Conservation (phyloP, 1,284 basidiomycete genomes). For the Cystobasidium sp. region DNA sequence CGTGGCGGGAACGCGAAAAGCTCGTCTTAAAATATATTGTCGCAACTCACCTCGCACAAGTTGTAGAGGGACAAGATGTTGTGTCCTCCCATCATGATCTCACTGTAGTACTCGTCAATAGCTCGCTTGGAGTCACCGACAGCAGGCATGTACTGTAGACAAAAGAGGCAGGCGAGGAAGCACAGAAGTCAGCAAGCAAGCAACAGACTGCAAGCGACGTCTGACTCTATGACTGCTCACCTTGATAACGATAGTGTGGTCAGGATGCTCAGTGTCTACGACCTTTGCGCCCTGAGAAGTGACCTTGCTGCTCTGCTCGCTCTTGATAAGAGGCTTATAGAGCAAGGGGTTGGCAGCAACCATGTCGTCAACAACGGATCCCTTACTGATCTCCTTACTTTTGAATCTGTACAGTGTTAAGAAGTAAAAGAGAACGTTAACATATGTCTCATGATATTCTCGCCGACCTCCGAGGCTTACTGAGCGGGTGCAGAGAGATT, state of each 20-base stretch:
- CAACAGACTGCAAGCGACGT: too few relatives aligned
- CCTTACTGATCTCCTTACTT: constrained; percentile 58
- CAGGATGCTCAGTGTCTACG: constrained; percentile 86
- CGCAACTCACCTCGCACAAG: constrained; percentile 79
- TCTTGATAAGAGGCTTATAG: constrained; percentile 71
- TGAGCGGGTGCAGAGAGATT: constrained; percentile 91
- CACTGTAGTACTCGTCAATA: constrained; percentile 98
- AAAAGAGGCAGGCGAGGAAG: not conserved
- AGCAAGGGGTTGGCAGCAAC: constrained; percentile 86
- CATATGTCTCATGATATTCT: too few relatives aligned
- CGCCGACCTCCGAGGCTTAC: too few relatives aligned
- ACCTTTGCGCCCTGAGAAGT: constrained; percentile 53
- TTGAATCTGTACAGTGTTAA: too few relatives aligned
- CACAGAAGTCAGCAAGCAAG: not conserved
- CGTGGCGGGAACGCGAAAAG: too few relatives aligned
- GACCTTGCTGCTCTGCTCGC: constrained; percentile 56
- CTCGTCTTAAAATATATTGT: too few relatives aligned
- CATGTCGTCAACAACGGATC: constrained; percentile 90
- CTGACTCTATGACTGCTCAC: not conserved
- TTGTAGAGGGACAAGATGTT: constrained; percentile 86
- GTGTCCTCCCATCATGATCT: constrained; percentile 67
- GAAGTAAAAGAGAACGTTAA: too few relatives aligned
- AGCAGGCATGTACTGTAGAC: constrained; percentile 67
- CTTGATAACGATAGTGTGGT: constrained; percentile 76
- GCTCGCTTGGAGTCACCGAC: constrained; percentile 97